Base-by-base conservation (phyloP, 2,329 filamentous ascomycete species). In the Lachnellula cervina region DNA sequence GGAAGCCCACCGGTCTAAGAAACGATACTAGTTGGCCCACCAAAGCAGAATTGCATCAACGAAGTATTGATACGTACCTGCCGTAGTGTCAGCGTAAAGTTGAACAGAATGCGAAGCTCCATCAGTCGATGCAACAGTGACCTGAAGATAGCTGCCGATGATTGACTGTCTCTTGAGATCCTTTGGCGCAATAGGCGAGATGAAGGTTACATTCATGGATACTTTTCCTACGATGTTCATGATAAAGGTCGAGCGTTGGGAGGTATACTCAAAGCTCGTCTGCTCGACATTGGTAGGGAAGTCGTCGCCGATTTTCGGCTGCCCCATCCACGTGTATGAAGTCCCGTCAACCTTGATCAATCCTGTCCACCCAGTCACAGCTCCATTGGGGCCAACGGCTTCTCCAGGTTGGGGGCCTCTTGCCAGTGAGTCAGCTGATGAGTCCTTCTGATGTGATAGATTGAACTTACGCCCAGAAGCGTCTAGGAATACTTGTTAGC, bases 11-110 rank as follows among this genome's bases (percentile, higher is more conserved):
- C 5, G 5, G 1, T 6, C 25, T 28, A 8, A 28, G 25, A 28
- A 28, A 28, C 5, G 25, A 28, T 6, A 28, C 3, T 6, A 28
- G 25, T 28, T 28, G 25, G 7, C 25, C 25, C 7, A 8, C 25
- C 28, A 32, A 32, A 16, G 13, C 50, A 14, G 6, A 14, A 49
- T 11, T 2, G 2, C 11, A 51, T 11, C 32, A 51, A n/a, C n/a
- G 2, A 45, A 45, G 35, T 17, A 2, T 28, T n/a, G 19, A 68
- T 32, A 32, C 78, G 67, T 69, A 87, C 83, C 84, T 53, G 82
- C 84, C 51, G 86, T 84, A 46, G 89, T 83, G 64, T 91, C 88
- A 19, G 85, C 78, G 67, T 92, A 91, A 5, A 91, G 65, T 66
- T 89, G 80, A 2, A 90, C 84, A 44, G 80, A 72, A 68, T 91